Base-by-base conservation (phyloP, 2,329 filamentous ascomycete genomes). In the Penicillium digitatum region DNA sequence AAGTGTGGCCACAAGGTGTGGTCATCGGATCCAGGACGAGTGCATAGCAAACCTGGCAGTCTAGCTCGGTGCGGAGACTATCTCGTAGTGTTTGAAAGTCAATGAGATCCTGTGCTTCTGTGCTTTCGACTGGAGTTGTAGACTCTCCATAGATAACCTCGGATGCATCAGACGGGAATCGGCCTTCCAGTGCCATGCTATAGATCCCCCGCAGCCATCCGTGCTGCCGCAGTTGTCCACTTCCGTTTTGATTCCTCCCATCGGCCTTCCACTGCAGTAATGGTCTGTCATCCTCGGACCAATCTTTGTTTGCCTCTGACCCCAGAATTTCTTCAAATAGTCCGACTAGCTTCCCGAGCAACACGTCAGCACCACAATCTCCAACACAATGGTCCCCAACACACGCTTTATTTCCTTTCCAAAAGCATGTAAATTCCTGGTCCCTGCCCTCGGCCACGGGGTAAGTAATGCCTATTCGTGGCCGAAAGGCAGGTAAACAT, bases 1-100 rank as follows among this genome's bases (percentile, higher is more conserved):
- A 93, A 0, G 90, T 96, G 70, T 96, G 92, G 1, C 92, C 92
- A 65, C 92, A 96, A 1, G 83, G 80, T 0, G 90, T 95, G 0
- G 91, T 96, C 48, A 92, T 78, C 0, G 92, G 90, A 58, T 95
- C 88, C 57, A 90, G 77, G 69, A 93, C 88, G 22, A 95, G 73
- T 38, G 85, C 83, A 70, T 93, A 95, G 73, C 92, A 96, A 55
- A 96, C 85, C 65, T 94, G 89, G 62, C 92, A 96, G 66, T 96
- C 90, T 66, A 95, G 78, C 68, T 95, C 90, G 16, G 79, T 78
- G 57, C 86, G 82, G 3, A 84, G 79, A 1, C 79, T 76, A 26
- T 87, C 81, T 63, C 84, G 84, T 14, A 94, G 68, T 32, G 78
- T 78, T 26, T 79, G 74, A 27, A 91, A 72, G 9, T 55, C 46